phyloP scores from a whole-genome alignment of 208 protist species.

The Angomonas deanei region DNA sequence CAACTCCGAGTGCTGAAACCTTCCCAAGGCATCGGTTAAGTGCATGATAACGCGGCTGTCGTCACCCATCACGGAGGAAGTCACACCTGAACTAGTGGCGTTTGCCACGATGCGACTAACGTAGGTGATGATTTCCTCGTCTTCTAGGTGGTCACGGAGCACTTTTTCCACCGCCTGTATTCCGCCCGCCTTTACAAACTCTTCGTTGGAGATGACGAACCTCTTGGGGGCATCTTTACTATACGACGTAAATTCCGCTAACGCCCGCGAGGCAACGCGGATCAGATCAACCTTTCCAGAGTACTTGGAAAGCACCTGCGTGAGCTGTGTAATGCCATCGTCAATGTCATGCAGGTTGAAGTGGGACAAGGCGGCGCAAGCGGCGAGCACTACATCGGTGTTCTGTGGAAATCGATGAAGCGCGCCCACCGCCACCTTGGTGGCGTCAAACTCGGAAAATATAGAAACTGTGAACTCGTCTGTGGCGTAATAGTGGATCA shows the following conservation, averaged over 20 bases:
- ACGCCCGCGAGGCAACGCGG: conserved; percentile 38
- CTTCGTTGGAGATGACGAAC: conserved; percentile 50
- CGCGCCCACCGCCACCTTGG: conserved; percentile 57
- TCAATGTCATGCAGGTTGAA: conserved; percentile 85
- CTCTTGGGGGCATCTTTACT: conserved; percentile 66
- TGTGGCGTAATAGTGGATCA: conserved; percentile 89
- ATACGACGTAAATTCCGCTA: conserved; percentile 88
- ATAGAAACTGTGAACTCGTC: conserved; percentile 84
- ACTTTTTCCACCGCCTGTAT: conserved; percentile 55
- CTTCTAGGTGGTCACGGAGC: conserved; percentile 53
- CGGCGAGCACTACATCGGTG: conserved; percentile 41
- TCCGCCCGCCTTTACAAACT: conserved; percentile 75
- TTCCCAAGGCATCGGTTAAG: conserved; percentile 55
- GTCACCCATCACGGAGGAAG: conserved; percentile 29
- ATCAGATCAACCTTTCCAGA: conserved; percentile 40
- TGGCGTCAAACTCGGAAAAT: conserved; percentile 80
- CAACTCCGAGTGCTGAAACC: conserved; percentile 56
- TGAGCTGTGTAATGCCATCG: conserved; percentile 78
- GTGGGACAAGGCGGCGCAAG: conserved; percentile 66
- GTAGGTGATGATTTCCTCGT: conserved; percentile 72
- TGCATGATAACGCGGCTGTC: conserved; percentile 61
- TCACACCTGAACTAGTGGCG: conserved; percentile 57
- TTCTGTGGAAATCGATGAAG: conserved; percentile 54
- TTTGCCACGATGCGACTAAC: conserved; percentile 68
- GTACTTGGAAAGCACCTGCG: conserved; percentile 47